Base-by-base conservation (phyloP, 1,284 basidiomycete genomes). In the Microbotryum silenes-acaulis region DNA sequence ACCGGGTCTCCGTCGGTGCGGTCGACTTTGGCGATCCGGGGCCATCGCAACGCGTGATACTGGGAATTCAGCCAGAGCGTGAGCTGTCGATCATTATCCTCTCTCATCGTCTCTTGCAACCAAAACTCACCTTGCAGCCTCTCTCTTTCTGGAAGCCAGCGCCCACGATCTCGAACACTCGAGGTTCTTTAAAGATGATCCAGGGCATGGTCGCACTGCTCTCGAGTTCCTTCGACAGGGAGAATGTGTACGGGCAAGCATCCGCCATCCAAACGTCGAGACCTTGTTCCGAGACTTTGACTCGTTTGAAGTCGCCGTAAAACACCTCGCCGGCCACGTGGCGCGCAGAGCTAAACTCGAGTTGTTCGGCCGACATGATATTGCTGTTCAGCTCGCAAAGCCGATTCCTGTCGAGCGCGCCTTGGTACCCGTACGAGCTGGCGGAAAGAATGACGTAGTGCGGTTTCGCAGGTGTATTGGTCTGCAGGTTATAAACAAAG, bases 41-140 rank as follows among this genome's bases (percentile, higher is more conserved):
- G 88, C 74, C 88, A 92, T 6, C 90, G 85, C 4, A 91, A 78
- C 70, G 88, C 88, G 71, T 91, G 91, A 65, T 84, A 79, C 86
- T 90, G 68, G 16, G 2, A 33, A 45, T 53, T 29, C 21, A 12
- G 42, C 37, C 6, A 21, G 18, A 59, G 46, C 25, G 27, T 8
- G 8, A 16, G 56, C 9, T 48, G 45, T 20, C 10, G 3, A 5
- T 25, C 31, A 27, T 10, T 31, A 46, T 27, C 21, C 27, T 14
- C 4, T 1, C 37, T 42, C 16, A 6, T 42, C 4, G 1, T 14
- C 4, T 20, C 25, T 25, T 27, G 25, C 2, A 7, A 3, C 4
- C 0, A 6, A 14, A 16, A n/a, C 10, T 45, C 9, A 29, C 42
- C 2, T 14, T 54, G 87, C 47, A 85, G 86, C 47, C 33, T 37